phyloP scores from a whole-genome alignment of 2,329 filamentous ascomycete genomes.

The Neopestalotiopsis clavispora region DNA sequence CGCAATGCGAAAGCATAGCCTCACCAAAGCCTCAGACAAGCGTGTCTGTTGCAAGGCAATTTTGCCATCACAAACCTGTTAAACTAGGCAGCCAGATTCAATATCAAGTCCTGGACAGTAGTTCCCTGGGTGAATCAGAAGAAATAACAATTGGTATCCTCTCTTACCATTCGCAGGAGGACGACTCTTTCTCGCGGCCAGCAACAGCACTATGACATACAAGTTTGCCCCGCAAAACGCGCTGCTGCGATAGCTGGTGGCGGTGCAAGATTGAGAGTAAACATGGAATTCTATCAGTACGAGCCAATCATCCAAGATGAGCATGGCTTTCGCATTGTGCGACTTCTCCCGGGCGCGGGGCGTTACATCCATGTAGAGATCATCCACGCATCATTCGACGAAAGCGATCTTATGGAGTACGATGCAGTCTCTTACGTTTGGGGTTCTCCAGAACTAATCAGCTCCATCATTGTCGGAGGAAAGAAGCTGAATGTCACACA shows the following conservation, averaged over 20 bases:
- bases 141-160: too few relatives aligned
- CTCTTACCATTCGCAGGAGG: too few relatives aligned
- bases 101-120: too few relatives aligned
- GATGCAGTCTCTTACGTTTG: neutral
- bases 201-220: too few relatives aligned
- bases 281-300: neutral
- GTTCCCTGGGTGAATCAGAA: too few relatives aligned
- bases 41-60: neutral
- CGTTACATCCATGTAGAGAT: neutral
- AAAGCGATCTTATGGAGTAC: neutral
- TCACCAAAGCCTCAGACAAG: neutral
- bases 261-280: neutral
- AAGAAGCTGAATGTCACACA: neutral
- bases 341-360: neutral
- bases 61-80: neutral
- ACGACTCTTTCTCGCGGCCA: too few relatives aligned
- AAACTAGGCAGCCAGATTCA: too few relatives aligned
- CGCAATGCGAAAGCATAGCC: neutral
- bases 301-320: neutral
- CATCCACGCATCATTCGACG: neutral
- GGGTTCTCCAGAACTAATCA: neutral
- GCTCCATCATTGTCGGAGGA: neutral
- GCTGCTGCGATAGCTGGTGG: neutral
- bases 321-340: neutral
- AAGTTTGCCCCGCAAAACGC: too few relatives aligned